These are phyloP conservation scores for Suillus lakei DNA, from an alignment of 768 basidiomycete species.

Conservation along the genomic window DNA sequence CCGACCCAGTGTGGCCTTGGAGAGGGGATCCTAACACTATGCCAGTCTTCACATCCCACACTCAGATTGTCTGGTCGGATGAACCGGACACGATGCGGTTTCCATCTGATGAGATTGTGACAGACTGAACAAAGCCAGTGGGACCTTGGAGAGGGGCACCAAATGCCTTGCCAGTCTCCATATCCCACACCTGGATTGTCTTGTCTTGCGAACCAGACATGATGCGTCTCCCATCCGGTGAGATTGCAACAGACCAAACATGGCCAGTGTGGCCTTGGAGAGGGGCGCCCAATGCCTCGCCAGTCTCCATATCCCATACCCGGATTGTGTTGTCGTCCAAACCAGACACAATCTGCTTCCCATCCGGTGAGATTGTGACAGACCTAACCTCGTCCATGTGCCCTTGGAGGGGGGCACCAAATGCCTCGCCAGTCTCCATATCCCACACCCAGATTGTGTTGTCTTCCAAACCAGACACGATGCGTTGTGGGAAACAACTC, in stretches of 20 bases:
- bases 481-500: too few relatives aligned
- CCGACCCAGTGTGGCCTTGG: background rate
- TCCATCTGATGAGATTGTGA: background rate
- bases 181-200: too few relatives aligned
- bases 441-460: conserved; percentile 15
- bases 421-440: background rate
- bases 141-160: background rate
- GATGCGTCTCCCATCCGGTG: too few relatives aligned
- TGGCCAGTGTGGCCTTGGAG: conserved; percentile 5
- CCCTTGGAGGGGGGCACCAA: background rate
- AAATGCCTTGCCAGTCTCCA: background rate
- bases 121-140: background rate
- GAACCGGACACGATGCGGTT: background rate
- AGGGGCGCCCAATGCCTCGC: background rate
- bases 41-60: background rate
- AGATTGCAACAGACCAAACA: conserved; percentile 16
- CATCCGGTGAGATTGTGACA: conserved; percentile 4
- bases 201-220: too few relatives aligned
- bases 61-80: background rate
- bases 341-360: conserved; percentile 5
- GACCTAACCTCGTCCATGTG: background rate
- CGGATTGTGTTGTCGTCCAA: background rate
- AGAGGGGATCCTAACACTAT: background rate
- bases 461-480: background rate
- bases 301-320: conserved; percentile 7